Base-by-base conservation (phyloP, 257 asterid species). In the Ilex aquifolium region DNA sequence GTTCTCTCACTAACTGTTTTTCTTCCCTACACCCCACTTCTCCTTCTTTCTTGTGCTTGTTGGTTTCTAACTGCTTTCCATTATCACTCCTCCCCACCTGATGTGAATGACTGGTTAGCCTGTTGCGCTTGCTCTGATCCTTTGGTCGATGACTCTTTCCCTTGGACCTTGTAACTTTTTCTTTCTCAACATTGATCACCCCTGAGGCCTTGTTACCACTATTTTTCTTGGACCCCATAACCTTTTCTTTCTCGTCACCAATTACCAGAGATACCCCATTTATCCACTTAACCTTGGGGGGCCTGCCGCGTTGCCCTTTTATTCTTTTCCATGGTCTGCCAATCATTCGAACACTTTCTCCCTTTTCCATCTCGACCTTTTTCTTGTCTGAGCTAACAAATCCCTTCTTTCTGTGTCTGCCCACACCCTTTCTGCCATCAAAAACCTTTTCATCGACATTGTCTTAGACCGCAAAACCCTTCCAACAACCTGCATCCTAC, bases 391-490 rank as follows among this genome's bases (percentile, higher is more conserved):
- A 32, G 53, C 21, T 30, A 6, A n/a, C 65, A 32, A 52, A 49
- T 46, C 15, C 72, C 56, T 49, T 16, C n/a, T 61, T 71, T 74
- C 61, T 70, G 61, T 58, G 42, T 29, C 13, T 17, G 50, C 56
- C 29, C 60, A 42, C 62, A 67, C 42, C 5, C 42, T 36, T 36
- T 36, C 42, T 2, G 2, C 42, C 42, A 16, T 68, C 62, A 54
- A 64, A 62, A 63, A 62, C 82, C 42, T 76, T 79, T 31, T 79
- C 72, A 56, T 70, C 15, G 72, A 82, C 69, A 74, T 75, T 6
- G 88, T 79, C 74, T 83, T 77, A 14, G 98, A 91, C 79, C 97
- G 79, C 83, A 88, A 77, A 78, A 86, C 88, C 80, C 95, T 76
- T 17, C 86, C 89, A 8, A 56, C 54, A 36, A 32, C 64, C 17